Evolutionary conservation across 192 early-diverging fungal species (phyloP), one percentile per base, ranked within the genome.

Genomic region (Backusella australiensis): DNA sequence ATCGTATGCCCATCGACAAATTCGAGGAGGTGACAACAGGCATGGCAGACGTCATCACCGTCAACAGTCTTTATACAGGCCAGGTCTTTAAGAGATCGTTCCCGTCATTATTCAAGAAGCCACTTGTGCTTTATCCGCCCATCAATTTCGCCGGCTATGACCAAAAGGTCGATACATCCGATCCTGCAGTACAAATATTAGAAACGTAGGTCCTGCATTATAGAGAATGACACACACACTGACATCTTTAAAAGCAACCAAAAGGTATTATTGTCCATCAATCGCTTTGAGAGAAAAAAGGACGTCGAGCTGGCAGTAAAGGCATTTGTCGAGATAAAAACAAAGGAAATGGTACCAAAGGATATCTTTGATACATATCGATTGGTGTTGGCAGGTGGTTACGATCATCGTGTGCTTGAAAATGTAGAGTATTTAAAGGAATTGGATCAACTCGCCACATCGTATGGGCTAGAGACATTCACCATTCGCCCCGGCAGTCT

Each of bases 271-370:
- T 65, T 98, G 19, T 99, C 97, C 0, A 93, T 99, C 81, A 99
- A 98, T 78, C 93, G 97, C n/a, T 99, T 98, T 68, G 97, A 99
- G 78, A 89, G 94, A 59, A 97, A 97, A 80, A 99, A 99, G 85
- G 88, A 94, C 85, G 86, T 99, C 23, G 83, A 74, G 0, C 82
- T 99, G 52, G 96, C 94, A 6, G 88, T 99, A 44, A 80, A 89
- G 19, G 86, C 96, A 1, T 93, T 96, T 78, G 88, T 90, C 14
- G 76, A 76, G 4, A 76, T 93, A 35, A 76, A 78, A 32, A 35
- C 73, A 2, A 49, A 80, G 19, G 19, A 56, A 4, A 34, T 73
- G 71, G 29, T 81, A 19, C 35, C 75, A 29, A 29, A 67, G 1
- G 42, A 77, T 7, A n/a, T 70, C n/a, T 88, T 86, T 69, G 63